Evolutionary conservation across 495 filamentous ascomycete genomes (phyloP).

Genomic region (Daldinia bambusicola): DNA sequence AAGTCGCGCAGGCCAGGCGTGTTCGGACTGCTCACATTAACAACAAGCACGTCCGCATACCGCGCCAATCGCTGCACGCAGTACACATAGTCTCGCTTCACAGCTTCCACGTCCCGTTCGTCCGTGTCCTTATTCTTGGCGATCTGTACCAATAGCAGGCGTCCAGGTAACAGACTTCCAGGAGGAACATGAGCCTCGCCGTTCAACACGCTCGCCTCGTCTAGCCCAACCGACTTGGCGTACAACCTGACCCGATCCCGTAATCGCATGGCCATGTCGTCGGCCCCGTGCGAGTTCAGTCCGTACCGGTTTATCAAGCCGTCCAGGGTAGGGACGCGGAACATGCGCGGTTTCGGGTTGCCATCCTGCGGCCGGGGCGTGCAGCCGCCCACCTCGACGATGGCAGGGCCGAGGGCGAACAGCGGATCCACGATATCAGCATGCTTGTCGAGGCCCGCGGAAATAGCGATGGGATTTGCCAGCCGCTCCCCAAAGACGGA

Average conservation of each 20-base stretch:
- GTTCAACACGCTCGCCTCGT: slow-evolving; percentile 77
- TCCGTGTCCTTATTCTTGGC: slow-evolving; percentile 96
- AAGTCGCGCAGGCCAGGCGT: slow-evolving; percentile 88
- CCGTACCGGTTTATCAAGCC: slow-evolving; percentile 96
- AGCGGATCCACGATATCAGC: slow-evolving; percentile 85
- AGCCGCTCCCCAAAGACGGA: slow-evolving; percentile 82
- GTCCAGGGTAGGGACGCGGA: slow-evolving; percentile 80
- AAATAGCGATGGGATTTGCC: slow-evolving; percentile 87
- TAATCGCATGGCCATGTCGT: slow-evolving; percentile 81
- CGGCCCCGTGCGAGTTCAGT: slow-evolving; percentile 89
- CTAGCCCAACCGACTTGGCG: slow-evolving; percentile 74
- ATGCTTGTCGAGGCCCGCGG: slow-evolving; percentile 93
- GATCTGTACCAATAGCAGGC: slow-evolving; percentile 89
- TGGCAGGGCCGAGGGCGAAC: slow-evolving; percentile 79
- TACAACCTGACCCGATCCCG: slow-evolving; percentile 80
- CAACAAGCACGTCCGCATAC: slow-evolving; percentile 93
- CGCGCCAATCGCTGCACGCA: slow-evolving; percentile 82
- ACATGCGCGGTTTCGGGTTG: slow-evolving; percentile 88
- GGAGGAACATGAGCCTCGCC: slow-evolving; percentile 71
- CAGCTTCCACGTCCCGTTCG: slow-evolving; percentile 83
- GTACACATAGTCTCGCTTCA: slow-evolving; percentile 84
- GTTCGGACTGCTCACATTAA: slow-evolving; percentile 97
- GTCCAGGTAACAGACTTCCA: slow-evolving; percentile 77
- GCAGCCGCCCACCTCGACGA: slow-evolving; percentile 91
- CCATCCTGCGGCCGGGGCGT: slow-evolving; percentile 87